Base-by-base conservation (phyloP, 73 alveolate species). In the Urostyla sp. region DNA sequence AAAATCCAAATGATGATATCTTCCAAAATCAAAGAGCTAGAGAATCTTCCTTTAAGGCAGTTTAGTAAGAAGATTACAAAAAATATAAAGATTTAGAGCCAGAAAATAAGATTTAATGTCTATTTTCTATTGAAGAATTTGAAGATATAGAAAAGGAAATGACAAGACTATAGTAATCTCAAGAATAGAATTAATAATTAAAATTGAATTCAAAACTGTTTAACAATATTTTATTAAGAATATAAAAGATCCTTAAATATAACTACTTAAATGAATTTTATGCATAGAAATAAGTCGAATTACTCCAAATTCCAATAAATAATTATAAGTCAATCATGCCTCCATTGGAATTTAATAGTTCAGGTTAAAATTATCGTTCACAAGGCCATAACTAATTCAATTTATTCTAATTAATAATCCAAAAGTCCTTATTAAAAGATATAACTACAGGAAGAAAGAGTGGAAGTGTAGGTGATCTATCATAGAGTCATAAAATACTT, bases 221-320 rank as follows among this genome's bases (percentile, higher is more conserved):
- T 28, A 69, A 49, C 38, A 45, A n/a, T 49, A 69, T 69, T 1
- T 43, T 69, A 26, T 26, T 69, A 23, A 69, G 34, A n/a, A 69
- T 69, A 10, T 37, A 69, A 21, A 44, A 59, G 15, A 69, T 69
- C 6, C 40, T 69, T 5, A 45, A 49, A 16, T 69, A 69, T 31
- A 69, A 69, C 72, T 69, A 69, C 38, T 37, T 48, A 2, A 69
- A 69, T 18, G 83, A 69, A 3, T 69, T 69, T 40, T 69, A n/a
- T 38, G 1, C 34, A 30, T 6, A 48, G 30, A 69, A 30, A 30
- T 46, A 49, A 32, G 31, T 69, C 16, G 83, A 69, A 35, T 23
- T 69, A 10, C 69, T 69, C 21, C 27, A 52, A 16, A 48, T 69
- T 5, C 83, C 83, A 0, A 69, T 69, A 5, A 1, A 8, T 6